Evolutionary conservation across 2,329 filamentous ascomycete species (phyloP).

Genomic region (Sarocladiaceae sp.): DNA sequence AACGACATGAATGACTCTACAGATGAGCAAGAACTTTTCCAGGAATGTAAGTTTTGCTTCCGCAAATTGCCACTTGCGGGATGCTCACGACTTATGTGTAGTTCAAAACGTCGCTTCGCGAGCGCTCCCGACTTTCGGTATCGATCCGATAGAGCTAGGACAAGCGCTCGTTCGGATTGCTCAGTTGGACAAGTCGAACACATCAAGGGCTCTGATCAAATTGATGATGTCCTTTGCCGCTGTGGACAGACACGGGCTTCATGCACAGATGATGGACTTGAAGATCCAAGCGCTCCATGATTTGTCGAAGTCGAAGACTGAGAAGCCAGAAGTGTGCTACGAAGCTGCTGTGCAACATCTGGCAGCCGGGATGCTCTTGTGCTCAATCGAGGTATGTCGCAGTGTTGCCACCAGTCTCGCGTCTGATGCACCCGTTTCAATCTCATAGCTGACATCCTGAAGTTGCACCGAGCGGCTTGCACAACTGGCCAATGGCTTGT

Average conservation of each 20-base stretch:
- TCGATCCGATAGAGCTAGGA: conserved; percentile 16
- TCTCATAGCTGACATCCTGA: background rate
- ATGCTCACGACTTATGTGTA: background rate
- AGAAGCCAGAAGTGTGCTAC: conserved; percentile 10
- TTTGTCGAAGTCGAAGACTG: too few species aligned
- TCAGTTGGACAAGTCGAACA: conserved; percentile 15
- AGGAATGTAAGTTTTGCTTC: conserved; percentile 12
- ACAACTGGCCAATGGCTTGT: conserved; percentile 23
- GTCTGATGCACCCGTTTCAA: background rate
- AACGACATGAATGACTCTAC: conserved; percentile 1
- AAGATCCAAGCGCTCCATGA: conserved; percentile 20
- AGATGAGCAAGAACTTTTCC: conserved; percentile 8
- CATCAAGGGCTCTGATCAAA: conserved; percentile 17
- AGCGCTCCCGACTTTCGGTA: conserved; percentile 12
- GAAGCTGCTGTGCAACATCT: conserved; percentile 22
- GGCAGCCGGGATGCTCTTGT: conserved; percentile 25
- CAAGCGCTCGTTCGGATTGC: conserved; percentile 21
- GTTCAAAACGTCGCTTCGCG: conserved; percentile 4
- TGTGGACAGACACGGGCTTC: conserved; percentile 18
- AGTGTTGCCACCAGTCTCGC: background rate
- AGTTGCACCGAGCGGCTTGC: conserved; percentile 15
- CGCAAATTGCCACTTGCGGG: background rate
- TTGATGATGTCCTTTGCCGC: conserved; percentile 23
- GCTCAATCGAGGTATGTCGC: conserved; percentile 23
- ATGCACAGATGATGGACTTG: conserved; percentile 18